Conservation (phyloP, 371 early-diverging fungal genomes). For the Rozella allomycis region DNA sequence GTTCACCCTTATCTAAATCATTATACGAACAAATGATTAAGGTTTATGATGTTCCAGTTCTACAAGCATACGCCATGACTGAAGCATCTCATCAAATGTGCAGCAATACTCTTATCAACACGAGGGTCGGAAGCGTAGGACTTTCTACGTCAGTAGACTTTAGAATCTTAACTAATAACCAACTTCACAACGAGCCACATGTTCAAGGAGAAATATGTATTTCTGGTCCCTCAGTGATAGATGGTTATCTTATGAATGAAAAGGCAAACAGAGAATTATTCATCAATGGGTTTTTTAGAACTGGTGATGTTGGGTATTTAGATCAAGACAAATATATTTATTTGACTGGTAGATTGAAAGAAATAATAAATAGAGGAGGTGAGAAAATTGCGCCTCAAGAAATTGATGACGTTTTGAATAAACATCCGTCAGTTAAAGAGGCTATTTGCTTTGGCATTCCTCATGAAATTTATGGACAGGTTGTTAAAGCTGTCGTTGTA, state of each 20-base stretch:
- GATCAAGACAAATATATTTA: constrained; percentile 26
- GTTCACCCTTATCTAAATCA: constrained; percentile 52
- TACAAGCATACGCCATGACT: constrained; percentile 77
- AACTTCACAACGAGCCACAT: too few species aligned
- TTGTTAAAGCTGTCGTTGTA: constrained; percentile 55
- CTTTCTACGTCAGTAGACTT: too few species aligned
- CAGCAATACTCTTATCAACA: constrained; percentile 61
- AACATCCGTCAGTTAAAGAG: constrained; percentile 43
- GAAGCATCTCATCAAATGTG: constrained; percentile 78
- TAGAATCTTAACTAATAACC: too few species aligned
- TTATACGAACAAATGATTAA: constrained; percentile 43
- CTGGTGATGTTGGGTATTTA: constrained; percentile 15
- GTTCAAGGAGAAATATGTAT: too few species aligned
- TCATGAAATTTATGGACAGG: constrained; percentile 55
- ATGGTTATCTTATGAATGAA: too few species aligned
- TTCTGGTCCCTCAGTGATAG: too few species aligned
- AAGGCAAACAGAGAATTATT: too few species aligned
- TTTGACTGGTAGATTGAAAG: constrained; percentile 57
- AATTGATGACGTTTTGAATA: constrained; percentile 49
- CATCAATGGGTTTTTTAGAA: constrained; percentile 14
- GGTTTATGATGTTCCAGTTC: constrained; percentile 46
- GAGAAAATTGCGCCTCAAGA: constrained; percentile 62
- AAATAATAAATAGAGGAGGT: constrained; percentile 54
- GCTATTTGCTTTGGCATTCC: constrained; percentile 53
- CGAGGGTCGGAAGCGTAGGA: too few species aligned